Evolutionary conservation across 2,329 filamentous ascomycete genomes (phyloP), one percentile per base, ranked within the genome.

Genomic region (Didymella pomorum): DNA sequence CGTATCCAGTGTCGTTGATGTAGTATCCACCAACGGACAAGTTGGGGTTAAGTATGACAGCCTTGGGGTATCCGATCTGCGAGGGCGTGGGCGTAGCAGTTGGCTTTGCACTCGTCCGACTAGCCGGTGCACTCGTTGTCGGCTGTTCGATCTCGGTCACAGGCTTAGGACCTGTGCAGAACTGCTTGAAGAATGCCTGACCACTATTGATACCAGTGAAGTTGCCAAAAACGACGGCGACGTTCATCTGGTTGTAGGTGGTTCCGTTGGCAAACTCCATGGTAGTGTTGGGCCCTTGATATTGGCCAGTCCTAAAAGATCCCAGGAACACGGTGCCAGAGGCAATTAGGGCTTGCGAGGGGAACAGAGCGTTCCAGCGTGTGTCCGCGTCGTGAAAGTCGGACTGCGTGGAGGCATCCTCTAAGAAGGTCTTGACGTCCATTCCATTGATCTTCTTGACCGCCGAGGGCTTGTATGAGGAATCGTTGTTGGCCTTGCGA

Each of bases 11-110:
- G 2, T 74, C 71, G 29, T 79, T 75, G 12, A 81, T 76, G 52
- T 78, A 81, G 64, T 83, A 84, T 2, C 82, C 81, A 12, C 76
- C 75, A 29, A 82, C 67, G 5, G 76, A 74, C 23, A 76, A 68
- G 26, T 71, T 72, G 1, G 67, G 58, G 25, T 78, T 68, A 21
- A 76, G 67, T 4, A 78, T 56, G 18, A 77, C 69, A 2, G 79
- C 71, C 18, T 76, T 68, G 0, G 80, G 80, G 50, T 79, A 81
- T 4, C 71, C 70, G 16, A 70, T 68, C 31, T 73, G 65, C 20
- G 73, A 75, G 7, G 73, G 70, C 10, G 58, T 61, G 2, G 73
- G 71, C 4, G 59, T 58, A 6, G 66, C 42, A 2, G 56, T 62
- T 2, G 64, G 64, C 9, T 61, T 58, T 14, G 58, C 60, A 33